Base-by-base conservation (phyloP, 345 rosid species). In the Mercurialis annua region DNA sequence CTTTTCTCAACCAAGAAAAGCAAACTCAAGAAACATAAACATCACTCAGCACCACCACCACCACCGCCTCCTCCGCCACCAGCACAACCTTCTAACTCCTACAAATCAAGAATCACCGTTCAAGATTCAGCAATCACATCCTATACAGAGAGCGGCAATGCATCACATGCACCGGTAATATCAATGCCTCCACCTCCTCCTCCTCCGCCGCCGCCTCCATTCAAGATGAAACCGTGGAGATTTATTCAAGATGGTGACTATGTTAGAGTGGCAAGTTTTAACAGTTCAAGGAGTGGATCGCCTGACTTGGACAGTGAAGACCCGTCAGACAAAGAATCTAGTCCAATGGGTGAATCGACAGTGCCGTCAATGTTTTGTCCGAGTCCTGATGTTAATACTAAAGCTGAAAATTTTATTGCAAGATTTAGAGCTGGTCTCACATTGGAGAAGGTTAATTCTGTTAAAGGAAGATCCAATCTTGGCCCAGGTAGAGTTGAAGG, bases 131-230 rank as follows among this genome's bases (percentile, higher is more conserved):
- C 67, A 5, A 16, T 65, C 48, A 62, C 71, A 15, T 30, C 80
- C 55, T 67, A 80, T 30, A 77, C 44, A 3, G 65, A 72, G 58
- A 70, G 67, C 5, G 90, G 93, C 18, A 82, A 71, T 29, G 80
- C 73, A 5, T 90, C 97, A n/a, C n/a, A n/a, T n/a, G n/a, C n/a
- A 0, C 97, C 96, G 0, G 29, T 80, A 16, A 63, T 71, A 49
- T 75, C 88, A 14, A 82, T 84, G 21, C 95, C 98, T 0, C 86
- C 86, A 0, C 96, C 96, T 21, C 95, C 98, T 0, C 86, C 86
- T 1, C 96, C 96, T 1, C 98, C 98, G 0, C 96, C 96, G 3
- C 89, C 83, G 21, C 98, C 95, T 2, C 96, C 98, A 1, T 92
- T 92, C 73, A 82, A 77, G 57, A 78, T 88, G 76, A 81, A 71